Conservation (phyloP, 768 basidiomycete species). For the Omphalotus guepiniiformis region DNA sequence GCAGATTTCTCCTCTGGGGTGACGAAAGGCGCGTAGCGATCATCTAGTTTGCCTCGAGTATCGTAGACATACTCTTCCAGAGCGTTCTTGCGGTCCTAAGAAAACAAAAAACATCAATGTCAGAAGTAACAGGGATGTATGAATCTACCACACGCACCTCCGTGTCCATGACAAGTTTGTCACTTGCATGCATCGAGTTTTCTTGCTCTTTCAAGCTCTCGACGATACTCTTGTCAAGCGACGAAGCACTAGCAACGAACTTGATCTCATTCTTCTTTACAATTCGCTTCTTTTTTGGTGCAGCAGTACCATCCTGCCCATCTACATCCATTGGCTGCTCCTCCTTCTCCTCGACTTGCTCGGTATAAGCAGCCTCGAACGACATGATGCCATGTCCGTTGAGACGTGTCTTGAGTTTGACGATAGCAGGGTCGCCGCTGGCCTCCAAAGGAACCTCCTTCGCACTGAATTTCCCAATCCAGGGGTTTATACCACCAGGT, state of each 20-base stretch:
- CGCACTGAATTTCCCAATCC: constrained; percentile 76
- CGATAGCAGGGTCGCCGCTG: constrained; percentile 69
- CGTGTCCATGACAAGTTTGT: constrained; percentile 97
- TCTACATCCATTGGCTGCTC: constrained; percentile 46
- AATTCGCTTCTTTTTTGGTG: constrained; percentile 83
- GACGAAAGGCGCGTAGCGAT: constrained; percentile 75
- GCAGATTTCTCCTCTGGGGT: constrained; percentile 72
- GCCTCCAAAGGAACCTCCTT: constrained; percentile 71
- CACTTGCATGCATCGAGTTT: constrained; percentile 81
- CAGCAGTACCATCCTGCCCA: constrained; percentile 38
- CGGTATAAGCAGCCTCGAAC: constrained; percentile 83
- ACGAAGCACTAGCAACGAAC: constrained; percentile 60
- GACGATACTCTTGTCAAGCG: constrained; percentile 59
- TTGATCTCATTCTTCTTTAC: constrained; percentile 81
- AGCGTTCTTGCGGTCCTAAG: constrained; percentile 93
- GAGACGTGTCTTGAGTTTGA: constrained; percentile 89
- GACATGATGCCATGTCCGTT: constrained; percentile 84
- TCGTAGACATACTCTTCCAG: constrained; percentile 99
- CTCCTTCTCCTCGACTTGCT: constrained; percentile 79
- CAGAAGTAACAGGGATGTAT: neutral
- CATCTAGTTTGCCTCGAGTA: constrained; percentile 88
- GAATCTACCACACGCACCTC: constrained; percentile 55
- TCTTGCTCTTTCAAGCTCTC: constrained; percentile 77
- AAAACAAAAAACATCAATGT: neutral
- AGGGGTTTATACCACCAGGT: constrained; percentile 80